Evolutionary conservation across 305 asterid species (phyloP).

Genomic region (Fraxinus ornus): DNA sequence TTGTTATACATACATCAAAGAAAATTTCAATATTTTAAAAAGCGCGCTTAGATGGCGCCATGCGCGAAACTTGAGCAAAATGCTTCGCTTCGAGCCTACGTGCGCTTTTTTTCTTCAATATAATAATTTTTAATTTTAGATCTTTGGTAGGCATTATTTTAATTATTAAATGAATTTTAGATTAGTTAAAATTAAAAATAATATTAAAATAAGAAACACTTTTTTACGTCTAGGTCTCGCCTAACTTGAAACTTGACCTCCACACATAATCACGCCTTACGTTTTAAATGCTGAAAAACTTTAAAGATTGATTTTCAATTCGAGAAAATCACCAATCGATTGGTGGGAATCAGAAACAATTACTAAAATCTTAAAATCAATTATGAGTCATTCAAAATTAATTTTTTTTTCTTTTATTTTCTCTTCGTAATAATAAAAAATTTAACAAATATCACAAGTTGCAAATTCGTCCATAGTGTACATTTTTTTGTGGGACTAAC

Average conservation of each 20-base stretch:
- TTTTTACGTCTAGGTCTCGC: no score
- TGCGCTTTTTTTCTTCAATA: no score
- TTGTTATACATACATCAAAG: not conserved
- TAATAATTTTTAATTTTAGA: no score
- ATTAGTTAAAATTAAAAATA: no score
- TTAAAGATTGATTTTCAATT: not conserved
- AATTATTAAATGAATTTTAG: no score
- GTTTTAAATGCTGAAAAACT: not conserved
- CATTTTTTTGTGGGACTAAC: constrained; percentile 52
- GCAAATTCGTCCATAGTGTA: constrained; percentile 54
- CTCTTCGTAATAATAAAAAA: not conserved
- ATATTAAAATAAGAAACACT: no score
- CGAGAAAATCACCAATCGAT: not conserved
- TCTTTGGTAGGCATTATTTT: no score
- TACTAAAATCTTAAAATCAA: not conserved
- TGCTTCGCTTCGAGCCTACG: no score
- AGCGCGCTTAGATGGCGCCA: no score
- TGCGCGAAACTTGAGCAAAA: no score
- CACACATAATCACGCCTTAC: no score
- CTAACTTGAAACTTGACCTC: no score
- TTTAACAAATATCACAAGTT: constrained; percentile 31
- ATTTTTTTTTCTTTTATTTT: not conserved
- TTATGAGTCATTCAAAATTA: not conserved
- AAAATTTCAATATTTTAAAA: not conserved
- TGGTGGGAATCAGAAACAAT: not conserved